These are phyloP conservation scores for Rhynchosporium secalis DNA, from an alignment of 2,329 filamentous ascomycete genomes.

Conservation along the genomic window DNA sequence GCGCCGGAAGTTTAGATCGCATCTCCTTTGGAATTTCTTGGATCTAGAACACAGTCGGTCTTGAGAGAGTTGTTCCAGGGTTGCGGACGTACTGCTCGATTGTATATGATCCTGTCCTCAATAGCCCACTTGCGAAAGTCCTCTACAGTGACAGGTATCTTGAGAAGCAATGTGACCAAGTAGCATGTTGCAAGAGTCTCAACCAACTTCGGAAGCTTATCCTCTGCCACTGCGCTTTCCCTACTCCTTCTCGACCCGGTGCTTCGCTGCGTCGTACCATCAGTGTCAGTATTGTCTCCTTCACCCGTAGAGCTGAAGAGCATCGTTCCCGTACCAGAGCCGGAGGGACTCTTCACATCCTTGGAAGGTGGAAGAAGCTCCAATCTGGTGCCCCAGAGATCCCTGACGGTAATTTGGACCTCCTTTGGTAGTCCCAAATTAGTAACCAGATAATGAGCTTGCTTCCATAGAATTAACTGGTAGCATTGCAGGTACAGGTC, in stretches of 20 bases:
- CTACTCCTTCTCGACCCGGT: conserved; percentile 47
- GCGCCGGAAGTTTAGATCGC: conserved; percentile 61
- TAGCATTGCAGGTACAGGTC: conserved; percentile 81
- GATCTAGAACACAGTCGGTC: conserved; percentile 44
- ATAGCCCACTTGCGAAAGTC: conserved; percentile 71
- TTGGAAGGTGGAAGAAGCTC: conserved; percentile 44
- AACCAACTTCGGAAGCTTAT: conserved; percentile 61
- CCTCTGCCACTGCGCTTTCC: conserved; percentile 24
- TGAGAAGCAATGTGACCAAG: conserved; percentile 71
- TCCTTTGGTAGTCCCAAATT: conserved; percentile 67
- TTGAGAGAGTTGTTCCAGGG: not conserved
- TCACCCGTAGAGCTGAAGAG: conserved; percentile 42
- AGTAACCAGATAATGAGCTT: conserved; percentile 71
- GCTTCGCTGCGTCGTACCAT: conserved; percentile 42
- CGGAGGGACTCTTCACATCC: conserved; percentile 37
- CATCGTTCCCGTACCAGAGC: conserved; percentile 38
- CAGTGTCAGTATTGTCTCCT: conserved; percentile 41
- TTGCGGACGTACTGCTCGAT: conserved; percentile 58
- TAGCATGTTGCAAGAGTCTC: conserved; percentile 82
- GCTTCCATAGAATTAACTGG: conserved; percentile 81
- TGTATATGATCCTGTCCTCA: conserved; percentile 68
- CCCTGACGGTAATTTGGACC: conserved; percentile 75
- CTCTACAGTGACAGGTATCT: conserved; percentile 72
- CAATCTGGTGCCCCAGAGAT: conserved; percentile 73
- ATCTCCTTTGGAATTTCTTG: conserved; percentile 62